These are phyloP conservation scores for Didymella pomorum DNA, from an alignment of 2,329 filamentous ascomycete genomes.

Conservation along the genomic window DNA sequence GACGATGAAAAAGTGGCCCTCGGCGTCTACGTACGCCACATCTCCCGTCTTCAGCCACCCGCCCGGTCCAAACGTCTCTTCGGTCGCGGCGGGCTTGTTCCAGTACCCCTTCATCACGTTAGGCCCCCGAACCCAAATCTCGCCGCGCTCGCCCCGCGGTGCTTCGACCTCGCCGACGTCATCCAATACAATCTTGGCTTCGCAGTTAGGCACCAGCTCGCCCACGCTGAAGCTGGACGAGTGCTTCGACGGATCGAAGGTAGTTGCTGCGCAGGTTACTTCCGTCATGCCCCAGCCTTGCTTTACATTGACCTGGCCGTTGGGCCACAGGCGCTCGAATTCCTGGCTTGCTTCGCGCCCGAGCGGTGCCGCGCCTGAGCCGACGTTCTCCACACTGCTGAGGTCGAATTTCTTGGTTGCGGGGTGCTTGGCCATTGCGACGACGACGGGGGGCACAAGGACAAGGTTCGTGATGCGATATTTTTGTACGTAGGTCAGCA, in stretches of 20 bases:
- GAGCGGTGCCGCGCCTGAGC: conserved; percentile 73
- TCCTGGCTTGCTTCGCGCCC: conserved; percentile 56
- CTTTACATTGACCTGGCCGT: conserved; percentile 60
- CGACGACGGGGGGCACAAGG: conserved; percentile 77
- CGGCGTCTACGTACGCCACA: conserved; percentile 67
- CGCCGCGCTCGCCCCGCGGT: conserved; percentile 64
- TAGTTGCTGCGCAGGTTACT: conserved; percentile 72
- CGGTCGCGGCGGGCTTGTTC: conserved; percentile 72
- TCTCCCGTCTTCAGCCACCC: conserved; percentile 78
- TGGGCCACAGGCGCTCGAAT: conserved; percentile 65
- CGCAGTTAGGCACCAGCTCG: conserved; percentile 72
- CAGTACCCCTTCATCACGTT: conserved; percentile 81
- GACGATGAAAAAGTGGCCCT: conserved; percentile 69
- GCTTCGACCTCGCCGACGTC: conserved; percentile 63
- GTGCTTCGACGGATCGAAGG: conserved; percentile 66
- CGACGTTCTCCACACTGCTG: conserved; percentile 67
- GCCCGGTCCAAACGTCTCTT: conserved; percentile 66
- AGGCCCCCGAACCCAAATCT: conserved; percentile 76
- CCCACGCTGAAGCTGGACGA: conserved; percentile 64
- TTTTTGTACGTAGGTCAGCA: conserved; percentile 72
- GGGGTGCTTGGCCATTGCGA: conserved; percentile 76
- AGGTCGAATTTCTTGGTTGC: conserved; percentile 72
- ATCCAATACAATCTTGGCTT: conserved; percentile 69
- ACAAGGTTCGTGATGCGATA: conserved; percentile 72
- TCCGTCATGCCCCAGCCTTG: conserved; percentile 94